A percentile compares a stretch with the other conserved stretches of the same genome.
Conservation (phyloP, 345 rosid species). For the Limnanthes douglasii region DNA sequence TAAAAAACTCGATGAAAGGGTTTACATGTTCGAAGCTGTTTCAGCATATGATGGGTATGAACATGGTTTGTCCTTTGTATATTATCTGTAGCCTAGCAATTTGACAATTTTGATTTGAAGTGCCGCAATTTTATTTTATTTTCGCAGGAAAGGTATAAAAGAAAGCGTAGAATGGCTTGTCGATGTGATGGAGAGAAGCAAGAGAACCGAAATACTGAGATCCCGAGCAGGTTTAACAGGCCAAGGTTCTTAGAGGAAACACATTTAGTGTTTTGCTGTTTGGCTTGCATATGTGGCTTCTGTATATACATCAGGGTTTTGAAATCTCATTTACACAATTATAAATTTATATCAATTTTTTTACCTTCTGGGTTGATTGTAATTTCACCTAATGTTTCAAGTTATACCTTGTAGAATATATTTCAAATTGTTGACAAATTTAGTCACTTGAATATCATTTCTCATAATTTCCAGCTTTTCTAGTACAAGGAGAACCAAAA, state of each 20-base stretch:
- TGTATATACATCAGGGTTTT: conserved; percentile 31
- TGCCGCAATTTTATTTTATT: no score
- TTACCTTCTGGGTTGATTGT: no score
- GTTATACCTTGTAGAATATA: no score
- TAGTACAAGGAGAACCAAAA: no score
- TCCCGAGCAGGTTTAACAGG: conserved; percentile 39
- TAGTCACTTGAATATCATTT: no score
- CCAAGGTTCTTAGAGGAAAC: conserved; percentile 18
- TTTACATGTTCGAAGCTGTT: conserved; percentile 86
- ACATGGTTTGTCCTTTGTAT: background rate
- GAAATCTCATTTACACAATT: conserved; percentile 11
- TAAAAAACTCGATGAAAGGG: conserved; percentile 87
- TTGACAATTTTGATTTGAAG: no score
- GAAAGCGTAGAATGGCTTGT: conserved; percentile 85
- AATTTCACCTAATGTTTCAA: no score
- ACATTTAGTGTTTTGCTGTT: conserved; percentile 1
- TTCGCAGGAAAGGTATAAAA: conserved; percentile 75
- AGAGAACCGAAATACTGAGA: conserved; percentile 81
- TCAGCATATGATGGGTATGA: conserved; percentile 89
- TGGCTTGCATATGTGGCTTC: conserved; percentile 14
- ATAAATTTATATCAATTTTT: conserved; percentile 1
- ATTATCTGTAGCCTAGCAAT: no score
- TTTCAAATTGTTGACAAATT: no score
- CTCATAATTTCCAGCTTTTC: no score
- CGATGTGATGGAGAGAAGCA: conserved; percentile 94